phyloP scores from a whole-genome alignment of 352 stramenopile species.

The Blastocystis sp. region DNA sequence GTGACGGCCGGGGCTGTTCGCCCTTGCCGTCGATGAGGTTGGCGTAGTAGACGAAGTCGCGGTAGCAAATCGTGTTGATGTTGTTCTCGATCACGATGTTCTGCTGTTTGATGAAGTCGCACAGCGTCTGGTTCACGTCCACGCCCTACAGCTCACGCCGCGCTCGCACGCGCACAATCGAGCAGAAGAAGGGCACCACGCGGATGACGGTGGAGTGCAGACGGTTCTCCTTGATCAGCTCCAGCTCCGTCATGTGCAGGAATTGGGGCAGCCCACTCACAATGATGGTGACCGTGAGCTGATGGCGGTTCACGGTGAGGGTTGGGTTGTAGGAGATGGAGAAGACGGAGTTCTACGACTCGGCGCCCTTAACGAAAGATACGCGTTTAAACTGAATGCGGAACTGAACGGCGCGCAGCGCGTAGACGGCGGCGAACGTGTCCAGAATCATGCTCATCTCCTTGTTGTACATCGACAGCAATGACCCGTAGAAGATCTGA shows the following conservation, averaged over 20 bases:
- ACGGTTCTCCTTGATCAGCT: conserved; percentile 21
- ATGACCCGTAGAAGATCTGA: conserved; percentile 35
- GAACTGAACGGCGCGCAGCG: conserved; percentile 29
- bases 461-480: conserved; percentile 60
- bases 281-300: conserved; percentile 17
- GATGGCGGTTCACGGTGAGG: not conserved
- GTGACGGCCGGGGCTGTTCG: not conserved
- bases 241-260: conserved; percentile 46
- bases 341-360: not conserved
- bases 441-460: conserved; percentile 64
- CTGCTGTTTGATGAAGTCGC: conserved; percentile 27
- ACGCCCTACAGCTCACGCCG: conserved; percentile 2
- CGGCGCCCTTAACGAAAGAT: not conserved
- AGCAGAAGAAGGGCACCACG: not conserved
- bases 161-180: not conserved
- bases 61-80: conserved; percentile 61
- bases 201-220: conserved; percentile 39
- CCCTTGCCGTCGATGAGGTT: not conserved
- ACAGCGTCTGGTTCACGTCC: conserved; percentile 51
- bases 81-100: conserved; percentile 62
- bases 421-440: conserved; percentile 17
- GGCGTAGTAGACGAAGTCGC: conserved; percentile 41
- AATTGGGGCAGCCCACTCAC: not conserved
- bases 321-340: not conserved
- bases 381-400: conserved; percentile 9